These are phyloP conservation scores for Wallacemonas sp. DNA, from an alignment of 208 protist species.

Conservation along the genomic window DNA sequence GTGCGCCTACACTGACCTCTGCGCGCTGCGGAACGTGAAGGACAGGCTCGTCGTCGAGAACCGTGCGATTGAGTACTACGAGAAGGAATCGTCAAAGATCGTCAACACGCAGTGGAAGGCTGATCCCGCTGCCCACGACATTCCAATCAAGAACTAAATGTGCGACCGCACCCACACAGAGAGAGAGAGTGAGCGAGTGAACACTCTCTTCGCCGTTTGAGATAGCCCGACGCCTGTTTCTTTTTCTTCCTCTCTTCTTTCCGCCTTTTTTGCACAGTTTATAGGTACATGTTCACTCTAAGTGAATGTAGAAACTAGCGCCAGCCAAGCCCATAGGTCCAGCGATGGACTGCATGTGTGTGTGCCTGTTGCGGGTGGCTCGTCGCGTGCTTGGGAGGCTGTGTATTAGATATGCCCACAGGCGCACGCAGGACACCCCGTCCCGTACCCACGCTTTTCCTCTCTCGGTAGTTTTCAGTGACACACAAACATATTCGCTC, in stretches of 20 bases:
- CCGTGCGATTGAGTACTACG: conserved; percentile 9
- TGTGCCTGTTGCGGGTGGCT: too few relatives aligned
- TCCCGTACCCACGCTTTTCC: too few relatives aligned
- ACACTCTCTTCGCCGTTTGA: too few relatives aligned
- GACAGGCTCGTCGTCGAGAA: neutral
- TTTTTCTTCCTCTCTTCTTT: neutral
- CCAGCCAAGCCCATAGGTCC: too few relatives aligned
- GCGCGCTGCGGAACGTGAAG: neutral
- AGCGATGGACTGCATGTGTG: too few relatives aligned
- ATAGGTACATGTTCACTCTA: neutral
- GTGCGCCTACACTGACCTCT: conserved; percentile 2
- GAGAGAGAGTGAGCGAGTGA: neutral
- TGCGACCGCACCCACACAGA: neutral
- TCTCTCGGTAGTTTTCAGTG: too few relatives aligned
- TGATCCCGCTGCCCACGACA: neutral
- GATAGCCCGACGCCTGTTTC: neutral
- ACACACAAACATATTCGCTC: too few relatives aligned
- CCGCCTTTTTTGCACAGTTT: neutral
- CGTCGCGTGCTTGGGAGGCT: too few relatives aligned
- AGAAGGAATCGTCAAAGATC: conserved; percentile 3
- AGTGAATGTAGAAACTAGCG: too few relatives aligned
- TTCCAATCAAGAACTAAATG: neutral
- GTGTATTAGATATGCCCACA: too few relatives aligned
- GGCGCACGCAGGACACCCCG: too few relatives aligned
- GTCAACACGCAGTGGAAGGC: neutral